These are phyloP conservation scores for Lepiota subincarnata DNA, from an alignment of 768 basidiomycete species.

Conservation along the genomic window DNA sequence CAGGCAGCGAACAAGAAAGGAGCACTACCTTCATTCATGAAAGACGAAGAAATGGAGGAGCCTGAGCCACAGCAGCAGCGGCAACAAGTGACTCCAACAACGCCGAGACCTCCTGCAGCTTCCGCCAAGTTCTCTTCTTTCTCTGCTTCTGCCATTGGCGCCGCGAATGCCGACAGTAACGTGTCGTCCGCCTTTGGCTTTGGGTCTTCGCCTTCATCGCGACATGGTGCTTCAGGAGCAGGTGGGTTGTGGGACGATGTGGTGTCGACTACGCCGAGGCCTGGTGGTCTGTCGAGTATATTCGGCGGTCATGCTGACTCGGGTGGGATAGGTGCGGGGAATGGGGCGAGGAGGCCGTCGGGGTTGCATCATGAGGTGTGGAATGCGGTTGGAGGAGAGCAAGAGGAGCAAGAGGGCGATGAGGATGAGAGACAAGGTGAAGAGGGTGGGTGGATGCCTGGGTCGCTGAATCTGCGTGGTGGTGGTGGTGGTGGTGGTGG, in stretches of 20 bases:
- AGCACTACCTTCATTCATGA: not conserved
- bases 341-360: conserved; percentile 4
- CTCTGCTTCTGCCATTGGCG: not conserved
- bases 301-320: not conserved
- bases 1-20: conserved; percentile 5
- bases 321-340: not conserved
- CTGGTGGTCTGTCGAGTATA: not conserved
- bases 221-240: not conserved
- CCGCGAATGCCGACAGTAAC: not conserved
- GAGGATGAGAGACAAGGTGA: conserved; percentile 2
- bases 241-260: conserved; percentile 12
- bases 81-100: not conserved
- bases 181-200: not conserved
- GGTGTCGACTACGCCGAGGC: conserved; percentile 3
- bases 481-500: not conserved
- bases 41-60: conserved; percentile 5
- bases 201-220: conserved; percentile 4
- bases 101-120: not conserved
- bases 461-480: conserved; percentile 2
- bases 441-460: conserved; percentile 9
- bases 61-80: not conserved
- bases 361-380: conserved; percentile 5
- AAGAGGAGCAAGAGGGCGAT: not conserved
- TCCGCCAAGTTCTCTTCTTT: conserved; percentile 7
- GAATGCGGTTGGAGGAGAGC: conserved; percentile 7